Base-by-base conservation (phyloP, 139 green algal species). In the Coccomyxa sp. region DNA sequence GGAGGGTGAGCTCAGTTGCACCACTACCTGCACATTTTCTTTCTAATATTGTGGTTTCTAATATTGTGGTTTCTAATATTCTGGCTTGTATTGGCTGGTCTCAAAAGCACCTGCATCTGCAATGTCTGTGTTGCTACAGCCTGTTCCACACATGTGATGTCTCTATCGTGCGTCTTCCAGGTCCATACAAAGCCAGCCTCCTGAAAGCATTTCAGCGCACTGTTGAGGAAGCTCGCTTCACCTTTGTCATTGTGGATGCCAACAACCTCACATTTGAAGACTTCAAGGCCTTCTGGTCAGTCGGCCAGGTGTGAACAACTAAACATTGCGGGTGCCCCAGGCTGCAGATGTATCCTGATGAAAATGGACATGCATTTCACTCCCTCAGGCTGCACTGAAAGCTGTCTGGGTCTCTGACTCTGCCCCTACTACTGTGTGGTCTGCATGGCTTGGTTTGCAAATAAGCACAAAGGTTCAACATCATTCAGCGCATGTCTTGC, bases 241-340 rank as follows among this genome's bases (percentile, higher is more conserved):
- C n/a, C 9, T 87, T 96, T 55, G 82, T 96, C 54, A 84, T 96
- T 24, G 85, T 94, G 54, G 90, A 94, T 72, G 89, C 90, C 7
- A 87, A 87, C 6, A 81, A 91, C 44, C 39, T 90, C 24, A 44
- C 39, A 34, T 64, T 83, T 33, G 83, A 85, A 4, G 85, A 91
- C 39, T 86, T 92, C 74, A 77, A 81, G 33, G 81, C 88, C 12
- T 83, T 87, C 36, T 89, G 87, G 85, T 38, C 73, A 31, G 78
- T 78, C 24, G 89, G 79, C 1, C 89, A 93, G 87, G 86, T 90
- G 35, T 34, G 31, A 33, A 34, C 33, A 55, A 27, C 35, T 40
- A 16, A 54, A 74, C 4, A 22, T 54, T 34, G 22, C 70, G 14
- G 68, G 6, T 58, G 44, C 5, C 50, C 50, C 50, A 64, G 50